Percentiles rank a stretch among this genome's conserved stretches.
Conservation (phyloP, 129 eudicot species). For the Gnaphalium uliginosum region DNA sequence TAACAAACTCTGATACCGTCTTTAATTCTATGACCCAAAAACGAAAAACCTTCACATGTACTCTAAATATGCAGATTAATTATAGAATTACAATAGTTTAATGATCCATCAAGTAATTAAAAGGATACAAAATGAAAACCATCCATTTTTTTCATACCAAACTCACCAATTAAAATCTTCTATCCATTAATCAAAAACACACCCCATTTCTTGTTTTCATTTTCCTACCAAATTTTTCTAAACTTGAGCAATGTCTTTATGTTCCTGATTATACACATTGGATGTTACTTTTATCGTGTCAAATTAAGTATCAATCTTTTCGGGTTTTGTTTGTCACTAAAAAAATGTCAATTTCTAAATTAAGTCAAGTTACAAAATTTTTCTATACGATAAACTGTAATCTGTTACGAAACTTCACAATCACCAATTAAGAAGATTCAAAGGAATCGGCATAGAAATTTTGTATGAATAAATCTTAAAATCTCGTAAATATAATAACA, state of each 20-base stretch:
- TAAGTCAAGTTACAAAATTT: background rate
- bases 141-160: slow-evolving; percentile 19
- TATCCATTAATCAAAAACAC: background rate
- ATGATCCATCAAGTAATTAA: slow-evolving; percentile 8
- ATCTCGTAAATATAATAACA: too few species aligned
- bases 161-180: slow-evolving; percentile 32
- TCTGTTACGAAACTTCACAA: too few species aligned
- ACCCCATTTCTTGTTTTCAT: background rate
- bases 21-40: too few species aligned
- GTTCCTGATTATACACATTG: background rate
- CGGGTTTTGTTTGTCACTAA: background rate
- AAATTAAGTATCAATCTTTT: background rate
- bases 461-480: too few species aligned
- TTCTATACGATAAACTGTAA: too few species aligned
- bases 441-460: too few species aligned
- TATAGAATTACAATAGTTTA: background rate
- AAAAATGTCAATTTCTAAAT: background rate
- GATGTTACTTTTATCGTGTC: background rate
- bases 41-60: background rate
- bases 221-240: slow-evolving; percentile 29
- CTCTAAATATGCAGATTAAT: slow-evolving; percentile 7
- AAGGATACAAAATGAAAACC: background rate
- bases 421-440: too few species aligned
- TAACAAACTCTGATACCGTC: too few species aligned
- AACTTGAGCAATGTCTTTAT: background rate